These are phyloP conservation scores for Paecilomyces dactylethromorphus DNA, from an alignment of 2,329 filamentous ascomycete genomes.

Conservation along the genomic window DNA sequence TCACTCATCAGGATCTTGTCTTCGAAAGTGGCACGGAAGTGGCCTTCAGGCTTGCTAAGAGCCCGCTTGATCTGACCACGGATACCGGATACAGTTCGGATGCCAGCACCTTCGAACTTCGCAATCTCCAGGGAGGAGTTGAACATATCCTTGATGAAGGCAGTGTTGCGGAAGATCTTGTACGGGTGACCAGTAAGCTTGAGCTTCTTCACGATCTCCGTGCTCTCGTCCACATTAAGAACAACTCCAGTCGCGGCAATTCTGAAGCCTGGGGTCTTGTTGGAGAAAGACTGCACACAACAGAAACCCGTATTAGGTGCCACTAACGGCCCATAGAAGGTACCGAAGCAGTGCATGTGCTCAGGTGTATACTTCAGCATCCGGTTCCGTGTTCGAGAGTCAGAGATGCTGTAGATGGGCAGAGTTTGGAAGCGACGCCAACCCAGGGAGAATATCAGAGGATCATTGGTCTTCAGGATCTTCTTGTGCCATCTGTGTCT, in stretches of 20 bases:
- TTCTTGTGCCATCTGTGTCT: slow-evolving; percentile 98
- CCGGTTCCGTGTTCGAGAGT: slow-evolving; percentile 85
- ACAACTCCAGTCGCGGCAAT: slow-evolving; percentile 93
- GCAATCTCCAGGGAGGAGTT: slow-evolving; percentile 85
- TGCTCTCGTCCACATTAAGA: slow-evolving; percentile 86
- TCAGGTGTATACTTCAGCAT: slow-evolving; percentile 99
- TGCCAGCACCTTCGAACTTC: slow-evolving; percentile 93
- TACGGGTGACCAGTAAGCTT: slow-evolving; percentile 90
- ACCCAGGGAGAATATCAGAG: slow-evolving; percentile 90
- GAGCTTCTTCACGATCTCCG: slow-evolving; percentile 98
- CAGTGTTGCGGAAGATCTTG: slow-evolving; percentile 99
- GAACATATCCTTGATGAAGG: slow-evolving; percentile 99
- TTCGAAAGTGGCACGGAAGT: slow-evolving; percentile 95
- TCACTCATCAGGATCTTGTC: slow-evolving; percentile 97
- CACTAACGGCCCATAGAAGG: slow-evolving; percentile 90
- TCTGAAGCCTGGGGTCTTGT: slow-evolving; percentile 80
- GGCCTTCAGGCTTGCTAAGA: slow-evolving; percentile 84
- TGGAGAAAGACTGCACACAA: slow-evolving; percentile 82
- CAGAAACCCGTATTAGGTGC: slow-evolving; percentile 95
- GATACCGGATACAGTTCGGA: slow-evolving; percentile 93
- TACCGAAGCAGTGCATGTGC: slow-evolving; percentile 98
- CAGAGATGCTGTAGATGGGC: slow-evolving; percentile 90
- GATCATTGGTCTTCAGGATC: slow-evolving; percentile 96
- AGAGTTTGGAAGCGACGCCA: slow-evolving; percentile 93
- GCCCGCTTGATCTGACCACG: slow-evolving; percentile 96